A percentile compares a stretch with the other conserved stretches of the same genome.
These are phyloP conservation scores for Trichophaea hybrida DNA, from an alignment of 2,329 filamentous ascomycete genomes.

Conservation along the genomic window DNA sequence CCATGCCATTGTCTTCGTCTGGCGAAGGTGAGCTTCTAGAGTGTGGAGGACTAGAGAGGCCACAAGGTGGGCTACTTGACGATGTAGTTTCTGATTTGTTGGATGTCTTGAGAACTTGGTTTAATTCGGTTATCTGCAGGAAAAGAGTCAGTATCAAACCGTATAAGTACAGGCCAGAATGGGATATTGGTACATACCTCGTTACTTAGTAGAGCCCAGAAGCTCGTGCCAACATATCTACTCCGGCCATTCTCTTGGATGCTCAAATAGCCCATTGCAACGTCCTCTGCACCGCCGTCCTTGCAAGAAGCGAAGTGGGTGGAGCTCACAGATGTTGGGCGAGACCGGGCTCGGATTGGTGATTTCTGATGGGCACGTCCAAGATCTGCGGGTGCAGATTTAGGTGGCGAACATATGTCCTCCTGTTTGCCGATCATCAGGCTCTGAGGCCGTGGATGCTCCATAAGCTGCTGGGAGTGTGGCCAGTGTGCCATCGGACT, in stretches of 20 bases:
- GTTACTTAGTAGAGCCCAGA: constrained; percentile 26
- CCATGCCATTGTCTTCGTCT: not conserved
- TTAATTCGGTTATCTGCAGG: constrained; percentile 24
- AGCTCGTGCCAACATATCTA: constrained; percentile 27
- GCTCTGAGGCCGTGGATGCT: not conserved
- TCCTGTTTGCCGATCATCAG: not conserved
- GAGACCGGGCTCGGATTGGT: not conserved
- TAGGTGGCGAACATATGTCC: not conserved
- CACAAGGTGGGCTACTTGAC: not conserved
- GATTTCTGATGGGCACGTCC: not conserved
- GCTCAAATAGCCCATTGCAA: constrained; percentile 26
- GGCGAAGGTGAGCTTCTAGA: not conserved
- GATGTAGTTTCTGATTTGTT: constrained; percentile 1
- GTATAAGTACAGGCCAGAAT: too few relatives aligned
- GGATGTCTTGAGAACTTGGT: constrained; percentile 22
- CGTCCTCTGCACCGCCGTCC: constrained; percentile 13
- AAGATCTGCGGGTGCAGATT: not conserved
- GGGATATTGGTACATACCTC: constrained; percentile 16
- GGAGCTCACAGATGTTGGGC: not conserved
- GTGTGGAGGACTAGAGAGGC: not conserved
- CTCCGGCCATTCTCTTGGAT: constrained; percentile 26
- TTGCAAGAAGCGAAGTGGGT: not conserved
- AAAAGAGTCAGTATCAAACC: not conserved
- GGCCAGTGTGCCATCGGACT: not conserved
- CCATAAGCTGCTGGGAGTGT: not conserved